Base-by-base conservation (phyloP, 1,139 yeast species). In the Blastobotrys serpentis region DNA sequence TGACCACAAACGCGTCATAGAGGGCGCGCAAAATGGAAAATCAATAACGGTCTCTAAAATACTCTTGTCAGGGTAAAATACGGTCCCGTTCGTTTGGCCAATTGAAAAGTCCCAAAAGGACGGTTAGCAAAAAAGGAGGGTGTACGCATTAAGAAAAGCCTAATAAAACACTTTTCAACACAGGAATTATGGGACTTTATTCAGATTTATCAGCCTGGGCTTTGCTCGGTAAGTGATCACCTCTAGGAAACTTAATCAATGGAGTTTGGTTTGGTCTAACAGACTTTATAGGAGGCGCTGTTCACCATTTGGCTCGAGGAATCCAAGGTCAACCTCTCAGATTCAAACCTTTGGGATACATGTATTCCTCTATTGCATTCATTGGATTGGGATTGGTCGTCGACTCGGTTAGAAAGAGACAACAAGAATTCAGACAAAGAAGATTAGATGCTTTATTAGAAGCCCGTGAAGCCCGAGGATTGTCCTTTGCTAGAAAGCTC, bases 301-400 rank as follows among this genome's bases (percentile, higher is more conserved):
- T 63, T 40, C 68, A 66, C 51, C 69, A 66, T 40, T 58, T 67
- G 23, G 68, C 71, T 21, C 65, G 65, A 52, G 69, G 69, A 38
- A 53, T 67, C 44, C 68, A 68, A 42, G 65, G 63, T 50, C 66
- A 66, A 56, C 70, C 70, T 7, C 56, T 66, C 36, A 58, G 64
- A 44, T 62, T 65, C 59, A 61, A 62, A 53, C 71, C 71, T 11
- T 42, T 56, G 34, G 70, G 70, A 17, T 67, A 61, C 55, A 52
- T 59, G 45, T 51, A 58, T 46, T 64, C 67, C 16, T 68, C 64
- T 16, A 58, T 60, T 16, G 67, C 60, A 21, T 67, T 67, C 50
- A 59, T 65, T 36, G 70, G 67, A 34, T 55, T 66, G 18, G 70
- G 70, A 14, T 46, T 57, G 45, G 56, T 57, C 19, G 61, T 63